Base-by-base conservation (phyloP, 1,284 basidiomycete genomes). In the Hemileia vastatrix region DNA sequence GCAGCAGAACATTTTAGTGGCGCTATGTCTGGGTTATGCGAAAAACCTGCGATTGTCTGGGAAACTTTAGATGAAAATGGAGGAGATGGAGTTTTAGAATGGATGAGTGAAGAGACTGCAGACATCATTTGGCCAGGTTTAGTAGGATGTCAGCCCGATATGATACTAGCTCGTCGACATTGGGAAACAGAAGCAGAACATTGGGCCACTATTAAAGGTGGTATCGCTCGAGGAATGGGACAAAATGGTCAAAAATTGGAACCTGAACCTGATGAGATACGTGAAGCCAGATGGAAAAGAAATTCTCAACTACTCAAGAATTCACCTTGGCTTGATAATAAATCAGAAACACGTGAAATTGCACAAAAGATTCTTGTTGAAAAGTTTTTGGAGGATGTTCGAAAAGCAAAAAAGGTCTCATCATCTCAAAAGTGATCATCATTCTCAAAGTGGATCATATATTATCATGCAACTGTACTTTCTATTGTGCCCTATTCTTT, bases 61-160 rank as follows among this genome's bases (percentile, higher is more conserved):
- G 24, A 53, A 47, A 50, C 50, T 8, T 6, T 44, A 6, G 23
- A 53, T 44, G 21, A 19, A 18, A 27, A 60, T 27, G 31, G 36
- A 18, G 24, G 32, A 4, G 57, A 52, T n/a, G 50, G 6, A 23
- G 27, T 36, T 1, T 40, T 60, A 11, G 57, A 60, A 33, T 60
- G 57, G 57, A 60, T 60, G 57, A 60, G 57, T 47, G 57, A 60
- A 53, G 44, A 32, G 6, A 60, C 57, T 21, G 49, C 57, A 8
- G 57, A 60, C 33, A 50, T 60, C 2, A 33, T 53, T 9, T 60
- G 57, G 57, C 57, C 57, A 23, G 57, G 57, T 8, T 50, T 60
- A 8, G 57, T 53, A 1, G 45, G 57, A 24, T 60, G 49, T n/a
- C 21, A 23, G 6, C n/a, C 57, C 9, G 32, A 24, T 13, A 45